Conservation (phyloP, 2,329 filamentous ascomycete genomes). For the Ascomycota sp. region DNA sequence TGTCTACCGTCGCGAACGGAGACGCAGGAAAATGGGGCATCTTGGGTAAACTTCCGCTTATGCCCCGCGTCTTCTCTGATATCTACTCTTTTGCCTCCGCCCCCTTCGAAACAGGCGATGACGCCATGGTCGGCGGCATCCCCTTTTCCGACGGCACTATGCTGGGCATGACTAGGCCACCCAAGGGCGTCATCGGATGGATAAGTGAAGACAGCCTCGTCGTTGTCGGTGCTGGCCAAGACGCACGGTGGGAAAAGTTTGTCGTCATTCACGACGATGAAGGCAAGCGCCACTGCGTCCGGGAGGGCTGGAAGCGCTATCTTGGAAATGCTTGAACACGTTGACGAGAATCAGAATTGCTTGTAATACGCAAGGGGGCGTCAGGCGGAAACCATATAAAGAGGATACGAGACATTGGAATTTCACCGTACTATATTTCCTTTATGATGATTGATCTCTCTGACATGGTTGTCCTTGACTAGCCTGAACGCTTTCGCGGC, state of each 20-base stretch:
- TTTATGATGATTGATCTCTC: not conserved
- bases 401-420: too few relatives aligned
- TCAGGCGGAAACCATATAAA: not conserved
- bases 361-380: not conserved
- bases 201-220: conserved; percentile 48
- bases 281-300: conserved; percentile 40
- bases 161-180: conserved; percentile 32
- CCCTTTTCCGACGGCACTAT: conserved; percentile 21
- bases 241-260: conserved; percentile 78
- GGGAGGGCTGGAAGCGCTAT: conserved; percentile 70
- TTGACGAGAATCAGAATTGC: not conserved
- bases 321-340: conserved; percentile 20
- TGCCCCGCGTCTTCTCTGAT: conserved; percentile 75
- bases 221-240: conserved; percentile 56
- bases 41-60: conserved; percentile 57
- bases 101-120: conserved; percentile 66
- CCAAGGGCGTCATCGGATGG: conserved; percentile 77
- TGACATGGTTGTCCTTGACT: conserved; percentile 6
- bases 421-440: too few relatives aligned
- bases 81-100: conserved; percentile 65
- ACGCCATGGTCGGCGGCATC: conserved; percentile 27
- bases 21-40: conserved; percentile 63
- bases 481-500: conserved; percentile 12
- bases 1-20: conserved; percentile 14
- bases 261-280: conserved; percentile 44